These are phyloP conservation scores for Pseudocercospora eumusae DNA, from an alignment of 2,329 filamentous ascomycete species.

Conservation along the genomic window DNA sequence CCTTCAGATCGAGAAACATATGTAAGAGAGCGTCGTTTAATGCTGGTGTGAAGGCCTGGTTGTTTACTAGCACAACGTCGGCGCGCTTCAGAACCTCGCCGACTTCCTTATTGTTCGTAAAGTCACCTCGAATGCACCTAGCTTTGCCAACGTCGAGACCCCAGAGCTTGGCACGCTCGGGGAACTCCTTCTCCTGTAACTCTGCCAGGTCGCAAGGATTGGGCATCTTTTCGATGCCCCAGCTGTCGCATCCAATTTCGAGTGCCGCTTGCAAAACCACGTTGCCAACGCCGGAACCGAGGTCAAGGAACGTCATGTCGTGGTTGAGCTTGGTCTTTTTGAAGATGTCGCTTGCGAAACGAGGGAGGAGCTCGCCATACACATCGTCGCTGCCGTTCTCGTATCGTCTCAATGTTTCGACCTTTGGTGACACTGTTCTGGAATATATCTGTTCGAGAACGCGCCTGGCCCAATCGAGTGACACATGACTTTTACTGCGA, in stretches of 20 bases:
- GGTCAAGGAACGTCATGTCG: conserved; percentile 84
- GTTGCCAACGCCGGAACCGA: conserved; percentile 94
- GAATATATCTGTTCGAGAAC: conserved; percentile 80
- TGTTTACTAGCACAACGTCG: conserved; percentile 97
- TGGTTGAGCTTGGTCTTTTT: conserved; percentile 75
- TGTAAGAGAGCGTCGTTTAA: conserved; percentile 82
- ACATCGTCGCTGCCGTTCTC: conserved; percentile 89
- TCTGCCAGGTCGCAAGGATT: conserved; percentile 82
- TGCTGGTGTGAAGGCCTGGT: conserved; percentile 88
- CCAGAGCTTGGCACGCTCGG: conserved; percentile 84
- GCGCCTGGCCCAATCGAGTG: conserved; percentile 70
- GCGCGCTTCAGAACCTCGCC: conserved; percentile 74
- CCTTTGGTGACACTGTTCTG: conserved; percentile 85
- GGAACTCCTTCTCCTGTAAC: conserved; percentile 79
- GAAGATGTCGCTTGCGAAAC: conserved; percentile 81
- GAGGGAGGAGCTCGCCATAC: conserved; percentile 87
- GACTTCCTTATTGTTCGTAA: conserved; percentile 71
- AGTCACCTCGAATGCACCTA: conserved; percentile 80
- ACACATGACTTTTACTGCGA: conserved; percentile 64
- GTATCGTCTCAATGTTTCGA: conserved; percentile 81
- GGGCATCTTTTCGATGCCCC: conserved; percentile 95
- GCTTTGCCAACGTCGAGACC: conserved; percentile 77
- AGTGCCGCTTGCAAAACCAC: conserved; percentile 92
- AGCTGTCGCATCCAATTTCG: conserved; percentile 89
- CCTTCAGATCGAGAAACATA: conserved; percentile 91